phyloP scores from a whole-genome alignment of 768 basidiomycete genomes.

The Panaeolus cyanescens region DNA sequence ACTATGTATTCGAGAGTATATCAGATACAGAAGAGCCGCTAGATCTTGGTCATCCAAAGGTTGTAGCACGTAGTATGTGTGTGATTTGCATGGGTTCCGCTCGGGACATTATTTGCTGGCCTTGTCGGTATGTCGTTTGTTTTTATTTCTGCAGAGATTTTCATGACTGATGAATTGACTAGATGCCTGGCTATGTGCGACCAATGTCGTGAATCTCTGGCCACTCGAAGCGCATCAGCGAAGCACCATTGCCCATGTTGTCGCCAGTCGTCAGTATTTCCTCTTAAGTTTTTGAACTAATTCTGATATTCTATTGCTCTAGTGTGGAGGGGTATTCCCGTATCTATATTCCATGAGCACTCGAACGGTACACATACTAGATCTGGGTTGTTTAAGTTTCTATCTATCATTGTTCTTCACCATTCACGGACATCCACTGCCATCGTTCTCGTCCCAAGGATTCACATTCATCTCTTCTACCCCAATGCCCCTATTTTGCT shows the following conservation, averaged over 20 bases:
- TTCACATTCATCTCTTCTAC: too few species aligned
- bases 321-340: conserved; percentile 59
- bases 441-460: too few species aligned
- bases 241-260: conserved; percentile 73
- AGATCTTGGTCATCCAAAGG: not conserved
- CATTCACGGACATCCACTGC: too few species aligned
- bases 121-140: conserved; percentile 59
- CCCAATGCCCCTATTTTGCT: too few species aligned
- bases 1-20: conserved; percentile 6
- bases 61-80: conserved; percentile 34
- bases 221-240: conserved; percentile 51
- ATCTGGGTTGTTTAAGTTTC: too few species aligned
- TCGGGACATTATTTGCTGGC: conserved; percentile 81
- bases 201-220: conserved; percentile 61
- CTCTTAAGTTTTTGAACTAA: conserved; percentile 3
- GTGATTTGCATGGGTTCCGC: conserved; percentile 73
- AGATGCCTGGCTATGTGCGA: conserved; percentile 68
- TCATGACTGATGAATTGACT: not conserved
- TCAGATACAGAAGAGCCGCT: conserved; percentile 19
- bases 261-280: conserved; percentile 45
- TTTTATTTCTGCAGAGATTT: conserved; percentile 13
- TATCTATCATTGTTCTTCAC: too few species aligned
- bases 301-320: conserved; percentile 21
- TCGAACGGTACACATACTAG: too few species aligned
- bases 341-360: conserved; percentile 56